Percentiles rank a stretch among this genome's conserved stretches.
Evolutionary conservation across 179 eudicot species (phyloP).

Genomic region (Drosera spatulata): DNA sequence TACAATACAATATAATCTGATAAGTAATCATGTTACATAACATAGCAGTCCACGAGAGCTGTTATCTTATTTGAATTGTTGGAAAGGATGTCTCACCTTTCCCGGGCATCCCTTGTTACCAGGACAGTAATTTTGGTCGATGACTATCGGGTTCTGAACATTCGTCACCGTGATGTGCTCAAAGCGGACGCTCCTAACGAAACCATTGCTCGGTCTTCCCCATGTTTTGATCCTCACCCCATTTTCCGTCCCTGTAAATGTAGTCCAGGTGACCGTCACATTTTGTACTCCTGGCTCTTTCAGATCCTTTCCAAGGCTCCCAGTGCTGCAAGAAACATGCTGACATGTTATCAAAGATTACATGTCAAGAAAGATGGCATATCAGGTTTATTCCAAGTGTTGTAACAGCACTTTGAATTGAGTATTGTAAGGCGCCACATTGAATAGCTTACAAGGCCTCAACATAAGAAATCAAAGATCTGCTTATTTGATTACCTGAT

Average conservation of each 20-base stretch:
- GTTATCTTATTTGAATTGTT: too few relatives aligned
- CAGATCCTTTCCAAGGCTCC: constrained; percentile 16
- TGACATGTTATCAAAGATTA: neutral
- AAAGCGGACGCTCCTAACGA: constrained; percentile 14
- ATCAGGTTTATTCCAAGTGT: neutral
- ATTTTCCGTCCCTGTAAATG: constrained; percentile 21
- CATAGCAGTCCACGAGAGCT: too few relatives aligned
- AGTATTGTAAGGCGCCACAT: neutral
- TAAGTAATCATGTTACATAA: too few relatives aligned
- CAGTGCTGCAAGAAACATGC: constrained; percentile 12
- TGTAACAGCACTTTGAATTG: neutral
- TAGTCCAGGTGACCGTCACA: constrained; percentile 17
- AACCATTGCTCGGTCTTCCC: constrained; percentile 12
- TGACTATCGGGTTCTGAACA: constrained; percentile 10
- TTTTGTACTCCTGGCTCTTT: constrained; percentile 25
- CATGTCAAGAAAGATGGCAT: neutral
- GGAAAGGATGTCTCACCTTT: constrained; percentile 9
- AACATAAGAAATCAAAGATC: too few relatives aligned
- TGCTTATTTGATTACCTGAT: constrained; percentile 10
- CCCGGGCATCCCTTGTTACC: constrained; percentile 12
- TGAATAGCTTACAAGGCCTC: neutral
- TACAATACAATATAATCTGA: too few relatives aligned
- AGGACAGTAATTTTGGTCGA: constrained; percentile 32
- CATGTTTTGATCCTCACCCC: constrained; percentile 15
- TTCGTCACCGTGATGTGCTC: constrained; percentile 13